A percentile compares a stretch with the other conserved stretches of the same genome.
Evolutionary conservation across 2,329 filamentous ascomycete species (phyloP).

Genomic region (Calycina marina): DNA sequence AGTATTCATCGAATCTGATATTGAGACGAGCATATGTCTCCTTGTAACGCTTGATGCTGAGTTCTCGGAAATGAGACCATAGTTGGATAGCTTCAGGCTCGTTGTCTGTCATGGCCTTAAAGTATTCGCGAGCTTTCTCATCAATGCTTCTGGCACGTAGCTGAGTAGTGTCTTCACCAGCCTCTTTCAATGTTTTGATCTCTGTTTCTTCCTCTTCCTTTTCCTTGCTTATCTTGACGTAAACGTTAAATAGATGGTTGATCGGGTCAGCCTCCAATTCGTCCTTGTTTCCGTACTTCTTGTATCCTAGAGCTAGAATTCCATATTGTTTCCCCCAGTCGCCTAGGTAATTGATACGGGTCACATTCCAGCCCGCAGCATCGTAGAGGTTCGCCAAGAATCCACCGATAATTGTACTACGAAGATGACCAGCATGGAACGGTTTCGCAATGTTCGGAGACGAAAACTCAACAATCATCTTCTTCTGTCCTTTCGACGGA

Average conservation of each 20-base stretch:
- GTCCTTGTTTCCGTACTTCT: constrained; percentile 61
- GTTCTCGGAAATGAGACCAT: constrained; percentile 52
- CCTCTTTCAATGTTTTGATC: constrained; percentile 32
- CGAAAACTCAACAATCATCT: constrained; percentile 64
- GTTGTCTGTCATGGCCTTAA: constrained; percentile 56
- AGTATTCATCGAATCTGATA: constrained; percentile 56
- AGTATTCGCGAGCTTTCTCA: constrained; percentile 60
- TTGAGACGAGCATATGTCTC: constrained; percentile 56
- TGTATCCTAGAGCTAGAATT: constrained; percentile 58
- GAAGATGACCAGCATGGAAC: constrained; percentile 60
- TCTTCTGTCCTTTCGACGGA: constrained; percentile 31
- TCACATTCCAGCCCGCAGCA: constrained; percentile 54
- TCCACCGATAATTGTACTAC: constrained; percentile 63
- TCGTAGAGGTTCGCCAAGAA: constrained; percentile 58
- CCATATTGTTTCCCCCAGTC: constrained; percentile 66
- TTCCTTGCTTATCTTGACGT: constrained; percentile 57
- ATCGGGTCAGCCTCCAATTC: constrained; percentile 59
- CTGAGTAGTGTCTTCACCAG: constrained; percentile 28
- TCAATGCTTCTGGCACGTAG: constrained; percentile 46
- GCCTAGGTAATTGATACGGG: constrained; percentile 61
- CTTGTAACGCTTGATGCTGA: constrained; percentile 53
- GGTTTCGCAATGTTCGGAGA: constrained; percentile 80
- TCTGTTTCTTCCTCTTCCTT: constrained; percentile 50
- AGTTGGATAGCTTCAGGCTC: constrained; percentile 43
- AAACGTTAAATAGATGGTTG: constrained; percentile 70